Percentiles rank a stretch among this genome's conserved stretches.
Evolutionary conservation across 225 moss, liverwort and hornwort genomes (phyloP).

Genomic region (Straminergon stramineum): DNA sequence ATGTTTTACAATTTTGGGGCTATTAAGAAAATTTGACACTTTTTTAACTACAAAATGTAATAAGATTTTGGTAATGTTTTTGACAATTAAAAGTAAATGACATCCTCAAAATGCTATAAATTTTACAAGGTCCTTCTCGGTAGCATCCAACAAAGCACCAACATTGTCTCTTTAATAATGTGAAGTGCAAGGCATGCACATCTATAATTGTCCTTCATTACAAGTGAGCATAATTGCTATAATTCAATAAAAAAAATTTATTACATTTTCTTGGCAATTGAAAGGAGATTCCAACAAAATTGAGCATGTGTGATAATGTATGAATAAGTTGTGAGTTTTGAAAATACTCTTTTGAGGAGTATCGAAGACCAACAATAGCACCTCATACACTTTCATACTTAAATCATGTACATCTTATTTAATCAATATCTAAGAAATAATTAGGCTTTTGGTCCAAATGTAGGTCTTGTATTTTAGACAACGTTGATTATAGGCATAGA

Average conservation of each 20-base stretch:
- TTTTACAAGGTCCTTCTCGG: neutral
- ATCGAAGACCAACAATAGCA: neutral
- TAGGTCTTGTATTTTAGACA: neutral
- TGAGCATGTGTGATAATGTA: neutral
- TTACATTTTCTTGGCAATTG: neutral
- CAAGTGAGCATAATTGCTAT: neutral
- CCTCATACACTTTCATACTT: neutral
- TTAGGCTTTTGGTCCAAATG: neutral
- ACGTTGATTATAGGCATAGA: fast-evolving
- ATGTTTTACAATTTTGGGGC: neutral
- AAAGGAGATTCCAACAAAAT: neutral
- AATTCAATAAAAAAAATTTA: neutral
- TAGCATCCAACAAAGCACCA: neutral
- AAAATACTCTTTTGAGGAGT: neutral
- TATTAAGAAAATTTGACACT: neutral
- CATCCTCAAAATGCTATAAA: neutral
- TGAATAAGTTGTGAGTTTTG: neutral
- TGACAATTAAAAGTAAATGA: neutral
- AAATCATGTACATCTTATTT: neutral
- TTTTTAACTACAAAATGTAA: neutral
- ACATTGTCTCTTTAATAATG: neutral
- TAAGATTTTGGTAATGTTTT: neutral
- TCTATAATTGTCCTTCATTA: too few species aligned
- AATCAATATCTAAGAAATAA: neutral
- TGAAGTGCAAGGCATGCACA: fast-evolving